These are phyloP conservation scores for Danielia reshetovae DNA, from an alignment of 805 yeast species.

Conservation along the genomic window DNA sequence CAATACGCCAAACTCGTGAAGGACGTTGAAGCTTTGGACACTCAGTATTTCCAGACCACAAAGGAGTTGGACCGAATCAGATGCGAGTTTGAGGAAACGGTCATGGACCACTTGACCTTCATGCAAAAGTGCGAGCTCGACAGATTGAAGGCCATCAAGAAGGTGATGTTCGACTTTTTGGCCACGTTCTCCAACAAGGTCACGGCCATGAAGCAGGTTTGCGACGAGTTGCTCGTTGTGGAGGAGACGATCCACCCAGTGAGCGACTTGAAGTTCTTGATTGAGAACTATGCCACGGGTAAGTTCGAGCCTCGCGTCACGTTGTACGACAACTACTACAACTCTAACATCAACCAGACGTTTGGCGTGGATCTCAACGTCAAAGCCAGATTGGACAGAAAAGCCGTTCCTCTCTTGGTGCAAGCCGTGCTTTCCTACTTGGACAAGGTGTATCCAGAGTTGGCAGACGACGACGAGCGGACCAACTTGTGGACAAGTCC, in stretches of 20 bases:
- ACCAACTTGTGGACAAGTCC: slow-evolving; percentile 65
- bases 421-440: slow-evolving; percentile 60
- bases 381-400: slow-evolving; percentile 66
- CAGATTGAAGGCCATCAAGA: slow-evolving; percentile 70
- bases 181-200: slow-evolving; percentile 62
- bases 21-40: slow-evolving; percentile 59
- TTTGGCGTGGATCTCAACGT: slow-evolving; percentile 78
- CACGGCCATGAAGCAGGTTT: slow-evolving; percentile 51
- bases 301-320: slow-evolving; percentile 67
- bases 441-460: slow-evolving; percentile 67
- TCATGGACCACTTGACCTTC: slow-evolving; percentile 67
- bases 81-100: slow-evolving; percentile 68
- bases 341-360: slow-evolving; percentile 60
- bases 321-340: slow-evolving; percentile 76
- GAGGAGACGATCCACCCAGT: slow-evolving; percentile 73
- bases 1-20: slow-evolving; percentile 48
- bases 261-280: slow-evolving; percentile 60
- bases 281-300: slow-evolving; percentile 71
- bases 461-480: slow-evolving; percentile 65
- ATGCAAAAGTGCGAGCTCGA: slow-evolving; percentile 83
- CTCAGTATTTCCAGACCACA: slow-evolving; percentile 45
- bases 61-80: slow-evolving; percentile 59
- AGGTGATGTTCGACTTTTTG: slow-evolving; percentile 68
- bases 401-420: slow-evolving; percentile 65
- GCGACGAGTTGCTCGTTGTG: slow-evolving; percentile 57